Evolutionary conservation across 352 stramenopile genomes (phyloP), one percentile per base, ranked within the genome.

Genomic region (Phytophthora macrochlamydospora): DNA sequence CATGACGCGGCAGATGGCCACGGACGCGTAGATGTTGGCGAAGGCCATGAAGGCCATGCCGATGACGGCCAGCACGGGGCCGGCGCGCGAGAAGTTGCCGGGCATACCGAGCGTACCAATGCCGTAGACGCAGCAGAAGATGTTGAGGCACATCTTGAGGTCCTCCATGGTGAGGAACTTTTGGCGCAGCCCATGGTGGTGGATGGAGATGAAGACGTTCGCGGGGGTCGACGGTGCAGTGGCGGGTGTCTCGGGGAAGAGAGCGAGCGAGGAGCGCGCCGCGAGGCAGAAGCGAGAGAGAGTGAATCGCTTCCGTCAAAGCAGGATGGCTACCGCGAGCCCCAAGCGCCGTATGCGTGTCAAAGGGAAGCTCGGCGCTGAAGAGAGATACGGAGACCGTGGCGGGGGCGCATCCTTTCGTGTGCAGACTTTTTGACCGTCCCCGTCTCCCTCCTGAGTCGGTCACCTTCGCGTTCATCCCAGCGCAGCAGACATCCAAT

Each of bases 21-120:
- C 67, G 31, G 71, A 79, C 42, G 71, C 68, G 52, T 75, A 79
- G 28, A 79, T 59, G 43, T 79, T 79, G 58, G 69, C 69, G 46
- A 72, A 75, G 24, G 71, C 71, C 71, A 79, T 79, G 59, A 79
- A 79, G 37, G 61, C 53, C 59, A 75, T 65, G 11, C 63, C 68
- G 35, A 76, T 61, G 28, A 62, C 66, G 49, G 68, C 71, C 30
- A 73, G 51, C 24, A 67, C 60, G 28, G 51, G 59, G 2, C 59
- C 59, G 18, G 59, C 40, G 35, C 59, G 59, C 18, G 59, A 67
- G 44, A 68, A 68, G 52, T 68, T 68, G 31, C 60, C 60, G 12
- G 62, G 54, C 62, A 69, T 69, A 46, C 62, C 62, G 18, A 69
- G 62, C n/a, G 62, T 64, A 33, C 62, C 62, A 43, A 69, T 67